Evolutionary conservation across 192 early-diverging fungal genomes (phyloP).

Genomic region (Backusella psychrophila): DNA sequence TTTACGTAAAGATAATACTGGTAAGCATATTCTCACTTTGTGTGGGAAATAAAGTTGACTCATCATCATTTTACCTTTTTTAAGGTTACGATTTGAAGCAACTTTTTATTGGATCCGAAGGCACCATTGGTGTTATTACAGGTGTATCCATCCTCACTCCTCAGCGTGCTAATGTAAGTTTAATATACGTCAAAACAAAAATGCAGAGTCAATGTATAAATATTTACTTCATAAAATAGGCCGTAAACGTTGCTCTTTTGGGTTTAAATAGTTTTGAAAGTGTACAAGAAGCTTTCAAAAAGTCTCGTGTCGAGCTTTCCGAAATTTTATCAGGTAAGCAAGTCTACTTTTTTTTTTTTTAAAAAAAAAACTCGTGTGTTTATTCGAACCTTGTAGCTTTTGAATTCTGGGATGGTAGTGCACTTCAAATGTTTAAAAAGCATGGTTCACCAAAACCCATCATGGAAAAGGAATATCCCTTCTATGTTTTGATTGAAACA

Average conservation of each 20-base stretch:
- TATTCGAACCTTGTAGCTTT: slow-evolving; percentile 58
- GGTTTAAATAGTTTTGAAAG: slow-evolving; percentile 75
- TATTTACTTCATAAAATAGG: slow-evolving; percentile 5
- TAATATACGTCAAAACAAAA: neutral
- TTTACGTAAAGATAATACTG: slow-evolving; percentile 97
- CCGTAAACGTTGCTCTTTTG: slow-evolving; percentile 78
- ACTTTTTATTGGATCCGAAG: slow-evolving; percentile 97
- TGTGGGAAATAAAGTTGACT: slow-evolving; percentile 6
- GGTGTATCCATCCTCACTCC: slow-evolving; percentile 90
- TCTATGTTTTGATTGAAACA: slow-evolving; percentile 95
- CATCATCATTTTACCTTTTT: neutral
- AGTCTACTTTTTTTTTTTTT: neutral
- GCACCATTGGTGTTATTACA: slow-evolving; percentile 94
- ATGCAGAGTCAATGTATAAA: neutral
- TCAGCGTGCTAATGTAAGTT: slow-evolving; percentile 55
- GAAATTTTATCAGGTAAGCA: slow-evolving; percentile 80
- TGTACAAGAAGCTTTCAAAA: slow-evolving; percentile 78
- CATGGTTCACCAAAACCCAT: slow-evolving; percentile 70
- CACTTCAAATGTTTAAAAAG: slow-evolving; percentile 71
- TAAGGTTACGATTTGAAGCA: slow-evolving; percentile 94
- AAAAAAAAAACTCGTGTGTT: neutral
- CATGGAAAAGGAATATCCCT: slow-evolving; percentile 65
- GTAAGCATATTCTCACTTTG: slow-evolving; percentile 7
- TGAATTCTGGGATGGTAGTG: slow-evolving; percentile 91
- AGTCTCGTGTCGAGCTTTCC: slow-evolving; percentile 74